A percentile compares a stretch with the other conserved stretches of the same genome.
phyloP scores from a whole-genome alignment of 2,329 filamentous ascomycete species.

The Microsporum ferrugineum region DNA sequence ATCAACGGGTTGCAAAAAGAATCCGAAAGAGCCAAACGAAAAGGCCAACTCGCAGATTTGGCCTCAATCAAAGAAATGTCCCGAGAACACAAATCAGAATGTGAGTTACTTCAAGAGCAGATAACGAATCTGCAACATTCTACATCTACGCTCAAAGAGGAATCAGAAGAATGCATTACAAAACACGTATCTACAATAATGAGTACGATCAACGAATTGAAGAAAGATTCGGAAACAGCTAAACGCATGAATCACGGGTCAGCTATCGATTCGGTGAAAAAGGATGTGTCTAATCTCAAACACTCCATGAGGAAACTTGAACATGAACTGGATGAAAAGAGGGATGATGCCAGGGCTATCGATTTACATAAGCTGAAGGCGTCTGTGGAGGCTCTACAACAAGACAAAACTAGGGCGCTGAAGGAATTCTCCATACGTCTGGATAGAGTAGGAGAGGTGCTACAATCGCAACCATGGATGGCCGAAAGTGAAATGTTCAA shows the following conservation, averaged over 20 bases:
- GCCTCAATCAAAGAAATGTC: background rate
- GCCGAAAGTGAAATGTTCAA: background rate
- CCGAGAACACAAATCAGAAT: background rate
- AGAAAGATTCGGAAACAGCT: background rate
- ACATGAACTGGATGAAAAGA: background rate
- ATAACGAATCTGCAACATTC: background rate
- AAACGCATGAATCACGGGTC: too few relatives aligned
- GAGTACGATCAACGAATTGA: background rate
- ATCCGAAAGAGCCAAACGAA: background rate
- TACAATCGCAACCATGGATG: background rate
- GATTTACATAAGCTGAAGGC: background rate
- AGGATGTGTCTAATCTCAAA: background rate
- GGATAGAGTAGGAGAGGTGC: background rate
- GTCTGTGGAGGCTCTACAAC: background rate
- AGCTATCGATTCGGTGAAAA: background rate
- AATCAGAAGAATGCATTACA: background rate
- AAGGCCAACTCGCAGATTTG: background rate
- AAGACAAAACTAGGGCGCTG: background rate
- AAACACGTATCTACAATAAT: background rate
- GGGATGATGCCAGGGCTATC: background rate
- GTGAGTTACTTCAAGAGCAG: background rate
- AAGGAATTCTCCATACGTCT: background rate
- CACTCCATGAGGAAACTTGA: background rate
- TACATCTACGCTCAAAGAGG: background rate
- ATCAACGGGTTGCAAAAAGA: background rate